These are phyloP conservation scores for Asterochloris sp. DNA, from an alignment of 139 green algal genomes.

Conservation along the genomic window DNA sequence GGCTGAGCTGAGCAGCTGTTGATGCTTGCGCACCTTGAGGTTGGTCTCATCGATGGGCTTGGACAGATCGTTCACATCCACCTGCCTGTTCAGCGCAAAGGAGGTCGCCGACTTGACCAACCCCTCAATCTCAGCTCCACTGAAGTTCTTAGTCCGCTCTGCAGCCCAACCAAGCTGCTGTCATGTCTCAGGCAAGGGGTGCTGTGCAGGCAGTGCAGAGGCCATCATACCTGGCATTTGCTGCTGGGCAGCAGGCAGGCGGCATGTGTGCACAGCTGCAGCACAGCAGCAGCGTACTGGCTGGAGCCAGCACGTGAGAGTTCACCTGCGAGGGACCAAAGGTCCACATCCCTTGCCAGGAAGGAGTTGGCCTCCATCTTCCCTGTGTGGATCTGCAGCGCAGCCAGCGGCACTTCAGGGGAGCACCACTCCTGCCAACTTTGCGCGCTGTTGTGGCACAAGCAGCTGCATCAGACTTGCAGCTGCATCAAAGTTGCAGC, in stretches of 20 bases:
- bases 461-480: no score
- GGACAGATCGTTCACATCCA: slow-evolving; percentile 86
- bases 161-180: slow-evolving; percentile 4
- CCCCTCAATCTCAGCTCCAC: slow-evolving; percentile 94
- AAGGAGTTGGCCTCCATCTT: slow-evolving; percentile 90
- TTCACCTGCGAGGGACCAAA: slow-evolving; percentile 65
- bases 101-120: slow-evolving; percentile 89
- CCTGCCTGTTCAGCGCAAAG: slow-evolving; percentile 93
- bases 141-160: slow-evolving; percentile 92
- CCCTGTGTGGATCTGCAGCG: slow-evolving; percentile 70
- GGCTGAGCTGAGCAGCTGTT: no score
- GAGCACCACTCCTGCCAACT: no score
- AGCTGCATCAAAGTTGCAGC: no score
- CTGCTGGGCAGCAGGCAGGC: not conserved
- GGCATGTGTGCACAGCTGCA: not conserved
- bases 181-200: no score
- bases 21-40: slow-evolving; percentile 72
- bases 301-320: not conserved
- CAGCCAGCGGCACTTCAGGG: not conserved
- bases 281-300: not conserved
- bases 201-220: no score
- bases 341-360: slow-evolving; percentile 83
- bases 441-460: no score
- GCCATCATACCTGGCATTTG: no score
- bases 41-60: slow-evolving; percentile 91